Evolutionary conservation across 108 stramenopile genomes (phyloP).

Genomic region (Cyclotella atomus): DNA sequence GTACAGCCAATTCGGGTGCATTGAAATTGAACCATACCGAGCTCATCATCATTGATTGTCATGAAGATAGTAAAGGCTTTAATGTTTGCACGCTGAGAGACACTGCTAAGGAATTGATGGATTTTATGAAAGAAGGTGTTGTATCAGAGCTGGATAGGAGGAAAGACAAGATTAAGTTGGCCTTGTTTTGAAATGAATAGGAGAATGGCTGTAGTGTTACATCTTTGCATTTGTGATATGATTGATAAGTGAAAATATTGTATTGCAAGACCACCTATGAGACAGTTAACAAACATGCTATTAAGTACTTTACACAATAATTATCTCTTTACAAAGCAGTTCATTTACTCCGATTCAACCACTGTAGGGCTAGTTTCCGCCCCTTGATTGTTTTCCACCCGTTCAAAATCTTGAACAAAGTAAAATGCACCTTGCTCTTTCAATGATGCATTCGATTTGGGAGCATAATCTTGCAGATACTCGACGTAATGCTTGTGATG

Average conservation of each 20-base stretch:
- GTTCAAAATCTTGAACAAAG: slow-evolving; percentile 34
- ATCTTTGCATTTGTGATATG: too few species aligned
- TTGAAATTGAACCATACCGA: slow-evolving; percentile 66
- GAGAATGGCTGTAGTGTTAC: background rate
- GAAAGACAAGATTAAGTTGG: slow-evolving; percentile 59
- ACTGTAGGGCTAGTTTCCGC: background rate
- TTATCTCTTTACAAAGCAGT: background rate
- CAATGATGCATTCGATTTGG: slow-evolving; percentile 31
- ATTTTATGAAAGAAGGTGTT: slow-evolving; percentile 65
- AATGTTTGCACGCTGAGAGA: slow-evolving; percentile 87
- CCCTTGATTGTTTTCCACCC: slow-evolving; percentile 1
- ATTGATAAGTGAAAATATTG: background rate
- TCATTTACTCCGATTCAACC: background rate
- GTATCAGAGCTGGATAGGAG: slow-evolving; percentile 58
- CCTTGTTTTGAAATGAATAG: slow-evolving; percentile 68
- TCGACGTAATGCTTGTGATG: slow-evolving; percentile 30
- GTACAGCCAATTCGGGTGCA: slow-evolving; percentile 28
- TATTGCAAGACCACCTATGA: too few species aligned
- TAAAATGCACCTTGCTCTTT: background rate
- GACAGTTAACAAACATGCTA: too few species aligned
- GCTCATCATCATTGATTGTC: slow-evolving; percentile 65
- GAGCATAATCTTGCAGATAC: slow-evolving; percentile 29
- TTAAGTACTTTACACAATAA: too few species aligned
- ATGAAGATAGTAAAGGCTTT: slow-evolving; percentile 67
- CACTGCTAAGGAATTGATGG: slow-evolving; percentile 70